Conservation (phyloP, 1,284 basidiomycete genomes). For the Ustilago crameri region DNA sequence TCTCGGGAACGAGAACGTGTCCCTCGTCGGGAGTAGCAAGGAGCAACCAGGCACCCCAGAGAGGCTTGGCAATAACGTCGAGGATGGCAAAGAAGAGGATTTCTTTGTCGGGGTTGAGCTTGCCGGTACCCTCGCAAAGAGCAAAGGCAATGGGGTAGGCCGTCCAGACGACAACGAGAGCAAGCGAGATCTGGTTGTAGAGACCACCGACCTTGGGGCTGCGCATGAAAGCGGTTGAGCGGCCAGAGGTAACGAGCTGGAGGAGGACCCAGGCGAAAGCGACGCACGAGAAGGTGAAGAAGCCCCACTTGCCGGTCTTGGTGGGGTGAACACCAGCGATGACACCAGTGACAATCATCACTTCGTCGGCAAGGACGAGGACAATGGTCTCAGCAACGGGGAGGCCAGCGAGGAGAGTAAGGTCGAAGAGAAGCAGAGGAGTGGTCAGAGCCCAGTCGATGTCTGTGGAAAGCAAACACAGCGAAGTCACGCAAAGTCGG, state of each 20-base stretch:
- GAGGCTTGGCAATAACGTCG: conserved; percentile 58
- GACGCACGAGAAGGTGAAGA: conserved; percentile 53
- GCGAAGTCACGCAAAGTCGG: not conserved
- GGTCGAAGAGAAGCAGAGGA: conserved; percentile 56
- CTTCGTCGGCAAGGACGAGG: conserved; percentile 49
- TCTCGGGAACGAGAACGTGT: conserved; percentile 56
- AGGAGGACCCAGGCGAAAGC: conserved; percentile 51
- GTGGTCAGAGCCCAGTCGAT: conserved; percentile 60
- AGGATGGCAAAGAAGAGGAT: conserved; percentile 59
- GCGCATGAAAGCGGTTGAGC: conserved; percentile 53
- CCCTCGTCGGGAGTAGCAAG: conserved; percentile 57
- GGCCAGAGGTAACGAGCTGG: conserved; percentile 51
- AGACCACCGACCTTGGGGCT: conserved; percentile 57
- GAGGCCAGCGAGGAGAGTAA: conserved; percentile 56
- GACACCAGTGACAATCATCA: conserved; percentile 60
- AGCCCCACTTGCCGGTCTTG: conserved; percentile 57
- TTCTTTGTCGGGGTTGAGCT: conserved; percentile 53
- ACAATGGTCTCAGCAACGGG: conserved; percentile 58
- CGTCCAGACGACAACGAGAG: conserved; percentile 57
- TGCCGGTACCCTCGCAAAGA: conserved; percentile 55
- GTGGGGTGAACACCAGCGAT: conserved; percentile 56
- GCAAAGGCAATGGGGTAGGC: conserved; percentile 56
- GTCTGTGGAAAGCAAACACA: conserved; percentile 18
- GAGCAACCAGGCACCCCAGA: conserved; percentile 58
- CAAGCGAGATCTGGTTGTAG: conserved; percentile 59